Conservation (phyloP, 352 stramenopile species). For the Phytophthora pinifolia region DNA sequence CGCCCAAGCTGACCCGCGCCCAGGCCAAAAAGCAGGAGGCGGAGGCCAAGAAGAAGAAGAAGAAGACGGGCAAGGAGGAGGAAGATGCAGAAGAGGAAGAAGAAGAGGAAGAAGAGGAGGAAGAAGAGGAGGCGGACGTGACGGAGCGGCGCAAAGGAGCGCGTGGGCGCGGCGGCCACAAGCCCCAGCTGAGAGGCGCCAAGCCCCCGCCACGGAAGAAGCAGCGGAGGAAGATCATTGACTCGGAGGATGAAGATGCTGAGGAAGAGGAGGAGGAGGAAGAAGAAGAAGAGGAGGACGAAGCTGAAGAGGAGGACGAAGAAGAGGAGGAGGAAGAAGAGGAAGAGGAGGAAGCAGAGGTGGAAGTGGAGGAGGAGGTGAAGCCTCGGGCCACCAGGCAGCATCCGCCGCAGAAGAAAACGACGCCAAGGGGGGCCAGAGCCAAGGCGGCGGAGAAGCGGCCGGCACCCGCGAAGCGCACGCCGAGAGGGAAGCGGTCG, state of each 20-base stretch:
- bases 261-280: constrained; percentile 27
- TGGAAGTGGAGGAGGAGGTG: constrained; percentile 16
- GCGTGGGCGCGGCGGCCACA: constrained; percentile 16
- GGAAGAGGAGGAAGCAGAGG: constrained; percentile 8
- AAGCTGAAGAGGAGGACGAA: constrained; percentile 28
- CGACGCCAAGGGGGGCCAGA: constrained; percentile 25
- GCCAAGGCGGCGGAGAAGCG: constrained; percentile 18
- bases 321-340: constrained; percentile 26
- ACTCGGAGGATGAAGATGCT: constrained; percentile 38
- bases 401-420: constrained; percentile 21
- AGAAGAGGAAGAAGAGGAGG: constrained; percentile 48
- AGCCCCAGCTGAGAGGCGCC: constrained; percentile 24
- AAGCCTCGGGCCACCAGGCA: constrained; percentile 18
- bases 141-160: constrained; percentile 21
- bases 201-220: constrained; percentile 34
- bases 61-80: constrained; percentile 33
- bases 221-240: constrained; percentile 38
- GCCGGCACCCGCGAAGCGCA: constrained; percentile 18
- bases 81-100: constrained; percentile 36
- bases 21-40: constrained; percentile 36
- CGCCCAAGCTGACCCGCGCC: constrained; percentile 35
- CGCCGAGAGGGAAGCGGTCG: constrained; percentile 19
- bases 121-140: constrained; percentile 38
- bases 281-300: constrained; percentile 21
- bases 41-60: constrained; percentile 36